phyloP scores from a whole-genome alignment of 768 basidiomycete species.

The Phylloporus sp. region DNA sequence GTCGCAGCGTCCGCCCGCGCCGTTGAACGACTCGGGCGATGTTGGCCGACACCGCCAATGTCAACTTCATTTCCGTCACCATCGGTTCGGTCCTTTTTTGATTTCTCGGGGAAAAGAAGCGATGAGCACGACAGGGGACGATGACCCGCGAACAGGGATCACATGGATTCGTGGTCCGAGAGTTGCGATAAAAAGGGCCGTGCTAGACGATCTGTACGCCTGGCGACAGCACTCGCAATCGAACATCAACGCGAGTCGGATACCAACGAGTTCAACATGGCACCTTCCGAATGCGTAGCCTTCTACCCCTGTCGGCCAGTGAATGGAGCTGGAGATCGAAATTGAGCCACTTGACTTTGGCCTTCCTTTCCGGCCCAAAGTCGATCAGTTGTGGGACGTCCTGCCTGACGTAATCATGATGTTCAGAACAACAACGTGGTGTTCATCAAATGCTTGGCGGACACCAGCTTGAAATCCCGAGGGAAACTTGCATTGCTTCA shows the following conservation, averaged over 20 bases:
- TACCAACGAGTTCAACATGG: slow-evolving; percentile 24
- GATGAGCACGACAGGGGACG: neutral
- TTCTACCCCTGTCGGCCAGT: neutral
- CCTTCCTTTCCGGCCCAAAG: slow-evolving; percentile 5
- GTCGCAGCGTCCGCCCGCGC: neutral
- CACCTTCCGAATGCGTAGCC: slow-evolving; percentile 1
- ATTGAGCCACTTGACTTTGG: neutral
- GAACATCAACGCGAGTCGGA: no score
- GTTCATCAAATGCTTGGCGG: slow-evolving; percentile 7
- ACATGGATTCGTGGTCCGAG: no score
- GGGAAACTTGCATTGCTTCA: slow-evolving; percentile 5
- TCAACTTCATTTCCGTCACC: neutral
- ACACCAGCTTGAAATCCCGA: slow-evolving; percentile 18
- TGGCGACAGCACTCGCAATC: no score
- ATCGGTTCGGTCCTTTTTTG: neutral
- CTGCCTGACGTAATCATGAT: slow-evolving; percentile 23
- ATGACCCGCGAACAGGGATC: no score
- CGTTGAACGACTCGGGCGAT: neutral
- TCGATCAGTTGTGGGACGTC: neutral
- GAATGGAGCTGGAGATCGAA: neutral
- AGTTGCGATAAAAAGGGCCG: no score
- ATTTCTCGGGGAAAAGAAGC: neutral
- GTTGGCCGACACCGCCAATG: neutral
- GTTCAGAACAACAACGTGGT: slow-evolving; percentile 32
- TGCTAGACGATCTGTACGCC: no score